phyloP scores from a whole-genome alignment of 2,329 filamentous ascomycete genomes.

The Nigrospora osmanthi region DNA sequence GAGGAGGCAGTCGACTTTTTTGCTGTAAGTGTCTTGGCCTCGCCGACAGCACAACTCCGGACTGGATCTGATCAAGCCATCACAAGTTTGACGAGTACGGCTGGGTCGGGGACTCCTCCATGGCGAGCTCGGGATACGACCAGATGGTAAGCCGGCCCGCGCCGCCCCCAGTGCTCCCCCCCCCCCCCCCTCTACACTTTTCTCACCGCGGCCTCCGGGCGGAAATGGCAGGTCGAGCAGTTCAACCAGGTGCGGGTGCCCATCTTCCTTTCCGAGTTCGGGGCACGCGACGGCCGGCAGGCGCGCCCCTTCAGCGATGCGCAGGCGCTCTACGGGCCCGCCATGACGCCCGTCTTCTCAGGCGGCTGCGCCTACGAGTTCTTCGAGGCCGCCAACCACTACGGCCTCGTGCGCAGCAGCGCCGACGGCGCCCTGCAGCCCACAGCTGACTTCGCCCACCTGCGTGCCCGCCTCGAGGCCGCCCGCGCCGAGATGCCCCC shows the following conservation, averaged over 20 bases:
- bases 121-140: conserved; percentile 3
- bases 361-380: conserved; percentile 57
- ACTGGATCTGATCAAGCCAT: neutral
- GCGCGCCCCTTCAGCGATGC: conserved; percentile 52
- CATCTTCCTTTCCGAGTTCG: conserved; percentile 54
- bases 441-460: conserved; percentile 6
- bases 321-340: conserved; percentile 42
- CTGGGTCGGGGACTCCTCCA: conserved; percentile 4
- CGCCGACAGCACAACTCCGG: neutral
- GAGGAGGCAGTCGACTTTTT: conserved; percentile 10
- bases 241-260: conserved; percentile 16
- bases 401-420: conserved; percentile 30
- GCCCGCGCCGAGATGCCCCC: neutral
- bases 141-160: neutral
- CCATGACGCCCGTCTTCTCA: conserved; percentile 46
- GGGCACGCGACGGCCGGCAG: conserved; percentile 56
- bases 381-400: conserved; percentile 40
- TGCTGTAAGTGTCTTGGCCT: conserved; percentile 12
- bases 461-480: conserved; percentile 2
- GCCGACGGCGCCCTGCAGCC: neutral
- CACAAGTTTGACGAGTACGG: conserved; percentile 10
- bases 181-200: no score
- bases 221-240: neutral
- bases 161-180: neutral
- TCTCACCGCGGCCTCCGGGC: no score